Conservation (phyloP, 1,139 yeast species). For the Zygosaccharomyces pseudobailii region DNA sequence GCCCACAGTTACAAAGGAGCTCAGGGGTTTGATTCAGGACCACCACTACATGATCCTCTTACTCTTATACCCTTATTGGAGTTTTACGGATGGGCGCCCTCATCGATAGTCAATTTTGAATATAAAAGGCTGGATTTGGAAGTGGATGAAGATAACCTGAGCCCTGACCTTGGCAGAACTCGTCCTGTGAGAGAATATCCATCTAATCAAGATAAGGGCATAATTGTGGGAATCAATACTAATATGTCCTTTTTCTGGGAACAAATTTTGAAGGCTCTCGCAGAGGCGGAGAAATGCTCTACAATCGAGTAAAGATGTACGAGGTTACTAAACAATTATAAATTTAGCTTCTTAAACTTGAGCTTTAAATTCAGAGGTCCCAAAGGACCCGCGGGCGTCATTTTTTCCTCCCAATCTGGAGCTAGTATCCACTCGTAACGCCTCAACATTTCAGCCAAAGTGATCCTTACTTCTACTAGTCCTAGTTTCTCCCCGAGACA, state of each 20-base stretch:
- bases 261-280: constrained; percentile 42
- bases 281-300: constrained; percentile 25
- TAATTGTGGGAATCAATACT: constrained; percentile 43
- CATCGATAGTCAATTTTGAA: constrained; percentile 32
- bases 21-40: constrained; percentile 52
- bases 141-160: constrained; percentile 34
- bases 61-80: constrained; percentile 61
- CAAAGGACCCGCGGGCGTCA: constrained; percentile 48
- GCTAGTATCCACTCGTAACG: constrained; percentile 39
- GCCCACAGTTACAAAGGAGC: constrained; percentile 42
- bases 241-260: constrained; percentile 53
- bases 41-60: constrained; percentile 80
- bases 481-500: constrained; percentile 62
- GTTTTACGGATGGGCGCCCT: constrained; percentile 28
- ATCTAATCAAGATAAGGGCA: constrained; percentile 38
- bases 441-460: constrained; percentile 38
- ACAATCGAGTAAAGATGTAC: constrained; percentile 21
- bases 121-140: constrained; percentile 37
- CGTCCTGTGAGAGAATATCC: constrained; percentile 24
- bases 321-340: not conserved
- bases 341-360: constrained; percentile 12
- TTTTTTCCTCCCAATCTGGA: constrained; percentile 45
- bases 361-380: constrained; percentile 35
- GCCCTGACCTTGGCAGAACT: constrained; percentile 24
- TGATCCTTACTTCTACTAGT: constrained; percentile 41